Evolutionary conservation across 345 rosid species (phyloP).

Genomic region (Leavenworthia alabamica): DNA sequence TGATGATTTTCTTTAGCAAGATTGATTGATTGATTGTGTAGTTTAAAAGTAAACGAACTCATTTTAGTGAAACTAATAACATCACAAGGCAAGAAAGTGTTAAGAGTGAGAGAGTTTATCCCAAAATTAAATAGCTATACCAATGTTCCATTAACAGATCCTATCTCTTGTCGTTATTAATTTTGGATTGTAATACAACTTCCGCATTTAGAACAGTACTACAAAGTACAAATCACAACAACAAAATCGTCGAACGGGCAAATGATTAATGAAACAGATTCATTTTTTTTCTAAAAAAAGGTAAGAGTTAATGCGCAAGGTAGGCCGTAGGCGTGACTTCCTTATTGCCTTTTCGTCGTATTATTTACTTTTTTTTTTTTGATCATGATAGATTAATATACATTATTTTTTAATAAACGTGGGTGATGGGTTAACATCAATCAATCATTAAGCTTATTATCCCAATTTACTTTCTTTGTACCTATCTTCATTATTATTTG

Average conservation of each 20-base stretch:
- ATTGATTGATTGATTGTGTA: constrained; percentile 22
- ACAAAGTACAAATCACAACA: not conserved
- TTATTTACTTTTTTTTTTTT: constrained; percentile 10
- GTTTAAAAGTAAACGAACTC: no score
- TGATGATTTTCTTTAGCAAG: constrained; percentile 29
- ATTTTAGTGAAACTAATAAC: no score
- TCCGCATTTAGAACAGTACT: constrained; percentile 10
- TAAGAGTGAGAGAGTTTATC: no score
- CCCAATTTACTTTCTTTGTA: constrained; percentile 9
- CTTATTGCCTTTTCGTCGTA: constrained; percentile 6
- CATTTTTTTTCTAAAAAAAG: not conserved
- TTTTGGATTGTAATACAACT: not conserved
- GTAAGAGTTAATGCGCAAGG: constrained; percentile 14
- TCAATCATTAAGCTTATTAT: constrained; percentile 34
- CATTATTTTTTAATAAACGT: not conserved
- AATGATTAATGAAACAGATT: constrained; percentile 26
- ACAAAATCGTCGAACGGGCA: not conserved
- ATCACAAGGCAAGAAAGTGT: no score
- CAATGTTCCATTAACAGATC: not conserved
- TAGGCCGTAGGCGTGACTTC: not conserved
- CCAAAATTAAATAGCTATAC: not conserved
- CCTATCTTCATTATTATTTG: constrained; percentile 15
- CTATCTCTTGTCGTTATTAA: not conserved
- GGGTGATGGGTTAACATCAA: constrained; percentile 29
- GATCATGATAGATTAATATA: constrained; percentile 2